A percentile compares a stretch with the other conserved stretches of the same genome.
Evolutionary conservation across 257 asterid species (phyloP).

Genomic region (Solanum gandarillasii): DNA sequence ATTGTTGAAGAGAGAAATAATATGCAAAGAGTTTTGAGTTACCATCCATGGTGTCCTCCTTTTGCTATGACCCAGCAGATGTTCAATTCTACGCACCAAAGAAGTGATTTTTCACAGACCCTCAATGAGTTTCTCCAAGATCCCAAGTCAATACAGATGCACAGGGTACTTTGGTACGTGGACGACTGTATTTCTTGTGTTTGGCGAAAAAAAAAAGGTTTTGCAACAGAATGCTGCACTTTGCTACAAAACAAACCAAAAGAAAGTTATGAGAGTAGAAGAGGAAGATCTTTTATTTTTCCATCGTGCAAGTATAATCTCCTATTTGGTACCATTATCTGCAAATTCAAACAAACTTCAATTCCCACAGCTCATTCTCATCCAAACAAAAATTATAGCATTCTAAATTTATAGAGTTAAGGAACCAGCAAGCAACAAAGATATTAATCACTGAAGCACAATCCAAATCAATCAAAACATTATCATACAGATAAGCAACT

Average conservation of each 20-base stretch:
- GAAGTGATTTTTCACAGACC: not conserved
- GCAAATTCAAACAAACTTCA: not conserved
- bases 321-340: not conserved
- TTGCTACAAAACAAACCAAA: not conserved
- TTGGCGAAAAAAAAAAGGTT: not conserved
- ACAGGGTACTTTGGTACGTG: not conserved
- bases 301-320: not conserved
- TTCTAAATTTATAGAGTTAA: not conserved
- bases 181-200: not conserved
- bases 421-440: not conserved
- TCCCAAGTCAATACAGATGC: not conserved
- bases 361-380: not conserved
- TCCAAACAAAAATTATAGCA: not conserved
- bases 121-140: not conserved
- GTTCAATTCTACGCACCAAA: constrained; percentile 19
- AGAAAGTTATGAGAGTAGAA: not conserved
- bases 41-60: constrained; percentile 46
- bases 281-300: not conserved
- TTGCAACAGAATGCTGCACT: not conserved
- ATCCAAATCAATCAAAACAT: not conserved
- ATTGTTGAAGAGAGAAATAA: not conserved
- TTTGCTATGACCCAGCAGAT: constrained; percentile 12
- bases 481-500: not conserved
- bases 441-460: not conserved
- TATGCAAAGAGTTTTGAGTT: not conserved